These are phyloP conservation scores for Salix exigua DNA, from an alignment of 345 rosid genomes.

Conservation along the genomic window DNA sequence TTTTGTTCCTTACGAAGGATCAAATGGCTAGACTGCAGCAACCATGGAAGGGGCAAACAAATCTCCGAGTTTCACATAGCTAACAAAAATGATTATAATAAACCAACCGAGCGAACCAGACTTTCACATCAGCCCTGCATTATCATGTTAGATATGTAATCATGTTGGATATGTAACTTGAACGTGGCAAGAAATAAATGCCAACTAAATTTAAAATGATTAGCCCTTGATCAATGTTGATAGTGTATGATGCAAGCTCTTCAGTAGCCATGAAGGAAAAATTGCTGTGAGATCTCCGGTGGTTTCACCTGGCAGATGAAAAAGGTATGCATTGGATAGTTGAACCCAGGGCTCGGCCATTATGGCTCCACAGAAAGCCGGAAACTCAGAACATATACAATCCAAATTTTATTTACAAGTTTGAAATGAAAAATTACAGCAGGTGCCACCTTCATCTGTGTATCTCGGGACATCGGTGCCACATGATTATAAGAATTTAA, in stretches of 20 bases:
- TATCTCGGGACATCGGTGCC: no score
- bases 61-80: background rate
- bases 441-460: no score
- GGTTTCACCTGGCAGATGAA: background rate
- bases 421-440: background rate
- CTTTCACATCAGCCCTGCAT: no score
- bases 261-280: background rate
- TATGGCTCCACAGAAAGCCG: background rate
- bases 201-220: background rate
- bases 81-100: background rate
- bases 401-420: background rate
- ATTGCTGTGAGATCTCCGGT: background rate
- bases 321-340: background rate
- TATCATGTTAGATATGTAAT: background rate
- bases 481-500: constrained; percentile 16
- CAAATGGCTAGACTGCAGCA: no score
- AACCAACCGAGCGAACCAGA: background rate
- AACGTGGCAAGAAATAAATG: background rate
- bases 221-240: no score
- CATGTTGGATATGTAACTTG: background rate
- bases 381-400: background rate
- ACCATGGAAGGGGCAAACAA: background rate
- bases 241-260: no score
- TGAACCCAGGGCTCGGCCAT: background rate
- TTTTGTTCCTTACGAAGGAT: no score